Percentiles rank a stretch among this genome's conserved stretches.
phyloP scores from a whole-genome alignment of 2,329 filamentous ascomycete species.

The Fusarium multiceps region DNA sequence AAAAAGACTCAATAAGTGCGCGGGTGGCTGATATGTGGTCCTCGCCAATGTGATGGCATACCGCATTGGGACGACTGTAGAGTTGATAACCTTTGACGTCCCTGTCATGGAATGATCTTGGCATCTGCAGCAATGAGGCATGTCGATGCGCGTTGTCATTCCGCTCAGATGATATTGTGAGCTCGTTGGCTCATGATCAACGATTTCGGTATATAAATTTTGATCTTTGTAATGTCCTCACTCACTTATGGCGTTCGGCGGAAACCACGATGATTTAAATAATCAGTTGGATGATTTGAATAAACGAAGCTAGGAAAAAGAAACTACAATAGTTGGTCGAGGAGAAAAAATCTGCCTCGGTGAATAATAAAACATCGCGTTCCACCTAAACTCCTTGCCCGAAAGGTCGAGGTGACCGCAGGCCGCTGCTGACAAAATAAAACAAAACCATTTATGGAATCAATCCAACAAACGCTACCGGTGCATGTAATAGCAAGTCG shows the following conservation, averaged over 20 bases:
- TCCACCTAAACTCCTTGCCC: conserved; percentile 38
- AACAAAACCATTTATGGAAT: conserved; percentile 11
- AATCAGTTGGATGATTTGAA: conserved; percentile 40
- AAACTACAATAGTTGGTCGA: conserved; percentile 15
- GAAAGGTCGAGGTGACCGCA: conserved; percentile 22
- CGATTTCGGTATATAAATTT: conserved; percentile 35
- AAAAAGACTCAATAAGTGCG: conserved; percentile 57
- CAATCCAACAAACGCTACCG: conserved; percentile 9
- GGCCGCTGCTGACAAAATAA: conserved; percentile 4
- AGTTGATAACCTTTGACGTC: background rate
- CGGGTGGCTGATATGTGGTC: background rate
- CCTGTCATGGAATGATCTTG: background rate
- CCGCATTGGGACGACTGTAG: background rate
- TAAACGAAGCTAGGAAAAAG: conserved; percentile 21
- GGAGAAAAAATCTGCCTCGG: conserved; percentile 7
- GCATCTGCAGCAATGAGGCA: background rate
- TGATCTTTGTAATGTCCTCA: conserved; percentile 29
- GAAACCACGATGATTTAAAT: conserved; percentile 21
- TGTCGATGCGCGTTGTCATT: background rate
- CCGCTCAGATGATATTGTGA: background rate
- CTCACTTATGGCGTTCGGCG: conserved; percentile 32
- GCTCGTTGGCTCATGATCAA: background rate
- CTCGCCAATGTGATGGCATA: background rate
- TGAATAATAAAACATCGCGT: conserved; percentile 38
- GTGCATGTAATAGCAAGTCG: background rate